Base-by-base conservation (phyloP, 768 basidiomycete species). In the Gloeostereum incarnatum region DNA sequence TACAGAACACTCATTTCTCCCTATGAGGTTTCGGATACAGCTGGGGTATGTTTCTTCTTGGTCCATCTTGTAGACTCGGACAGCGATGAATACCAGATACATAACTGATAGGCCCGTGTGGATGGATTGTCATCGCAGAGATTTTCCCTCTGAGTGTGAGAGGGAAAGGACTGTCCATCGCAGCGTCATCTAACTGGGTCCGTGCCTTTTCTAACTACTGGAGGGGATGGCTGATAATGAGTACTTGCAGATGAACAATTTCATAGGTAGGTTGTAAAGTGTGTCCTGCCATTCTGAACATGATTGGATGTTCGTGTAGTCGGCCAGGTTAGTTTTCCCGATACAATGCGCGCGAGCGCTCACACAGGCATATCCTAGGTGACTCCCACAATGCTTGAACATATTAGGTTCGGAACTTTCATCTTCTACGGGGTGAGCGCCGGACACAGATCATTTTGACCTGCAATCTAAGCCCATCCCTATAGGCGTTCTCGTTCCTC, bases 111-210 rank as follows among this genome's bases (percentile, higher is more conserved):
- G 65, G 73, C 22, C 81, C 82, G 9, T 80, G 79, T 49, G 67
- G 79, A 8, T 87, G 84, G 83, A 81, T 86, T 54, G 59, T 85
- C 27, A 74, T 81, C 8, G 76, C 83, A 6, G 81, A 85, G 59
- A 81, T 81, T 35, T 81, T 75, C 75, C 78, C 79, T 10, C 53
- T 84, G 48, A 76, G 73, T 43, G 72, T 84, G 41, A 75, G 83
- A 40, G 78, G 81, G 38, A 85, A 85, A 59, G 83, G 81, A 31
- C 57, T 86, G 43, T 79, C 80, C 2, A 81, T 88, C 45, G 76
- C 78, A 3, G 75, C 80, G 4, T 84, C 80, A 5, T 76, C 78
- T 10, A 86, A 86, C 61, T 86, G 80, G 78, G 75, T 74, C 52
- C 21, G 63, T 57, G 31, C 31, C 23, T 9, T 10, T 11, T 30